These are phyloP conservation scores for Mortierella sp. DNA, from an alignment of 371 early-diverging fungal genomes.

Conservation along the genomic window DNA sequence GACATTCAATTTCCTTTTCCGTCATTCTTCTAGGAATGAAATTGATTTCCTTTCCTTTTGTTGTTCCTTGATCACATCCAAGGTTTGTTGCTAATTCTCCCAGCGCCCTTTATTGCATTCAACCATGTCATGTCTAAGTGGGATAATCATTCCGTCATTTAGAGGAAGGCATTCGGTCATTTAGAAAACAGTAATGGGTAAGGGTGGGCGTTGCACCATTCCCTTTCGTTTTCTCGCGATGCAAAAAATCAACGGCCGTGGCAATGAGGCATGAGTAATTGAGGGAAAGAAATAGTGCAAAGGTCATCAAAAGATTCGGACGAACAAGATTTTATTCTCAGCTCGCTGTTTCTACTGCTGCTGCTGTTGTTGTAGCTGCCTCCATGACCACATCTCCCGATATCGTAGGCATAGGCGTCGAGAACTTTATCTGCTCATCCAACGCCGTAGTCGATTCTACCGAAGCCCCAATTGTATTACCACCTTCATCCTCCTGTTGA, in stretches of 20 bases:
- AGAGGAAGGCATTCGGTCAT: neutral
- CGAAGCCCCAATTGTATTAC: neutral
- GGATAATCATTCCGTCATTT: neutral
- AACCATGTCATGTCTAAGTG: neutral
- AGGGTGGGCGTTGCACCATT: neutral
- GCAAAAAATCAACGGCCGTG: neutral
- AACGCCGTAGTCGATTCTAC: neutral
- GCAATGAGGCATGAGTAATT: neutral
- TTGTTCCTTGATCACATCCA: neutral
- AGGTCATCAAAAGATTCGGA: neutral
- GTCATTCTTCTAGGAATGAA: neutral
- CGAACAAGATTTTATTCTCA: neutral
- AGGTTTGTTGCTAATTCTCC: too few species aligned
- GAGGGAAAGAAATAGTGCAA: neutral
- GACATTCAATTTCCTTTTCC: neutral
- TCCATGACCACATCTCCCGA: constrained; percentile 5
- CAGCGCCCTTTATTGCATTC: too few species aligned
- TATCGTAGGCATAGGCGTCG: neutral
- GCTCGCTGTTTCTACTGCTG: neutral
- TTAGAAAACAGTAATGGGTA: neutral
- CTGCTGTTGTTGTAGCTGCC: neutral
- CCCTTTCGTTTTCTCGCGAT: neutral
- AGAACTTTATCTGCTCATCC: neutral
- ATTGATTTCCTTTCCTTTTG: neutral
- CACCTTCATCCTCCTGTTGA: neutral